Percentiles rank a stretch among this genome's conserved stretches.
Evolutionary conservation across 345 rosid genomes (phyloP).

Genomic region (Corymbia maculata): DNA sequence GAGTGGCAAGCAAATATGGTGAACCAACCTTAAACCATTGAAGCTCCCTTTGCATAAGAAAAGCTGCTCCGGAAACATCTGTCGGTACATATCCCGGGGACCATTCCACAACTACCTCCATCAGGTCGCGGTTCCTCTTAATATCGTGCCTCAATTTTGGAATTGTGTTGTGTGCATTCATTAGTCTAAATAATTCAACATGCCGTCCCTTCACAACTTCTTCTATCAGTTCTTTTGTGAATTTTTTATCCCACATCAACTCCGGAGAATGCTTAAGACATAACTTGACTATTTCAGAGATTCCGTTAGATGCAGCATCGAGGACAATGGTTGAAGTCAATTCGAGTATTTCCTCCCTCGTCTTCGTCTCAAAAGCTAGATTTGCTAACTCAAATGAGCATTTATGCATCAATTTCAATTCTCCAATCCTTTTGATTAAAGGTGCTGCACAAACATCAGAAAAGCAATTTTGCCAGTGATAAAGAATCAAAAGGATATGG

Average conservation of each 20-base stretch:
- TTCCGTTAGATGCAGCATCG: not conserved
- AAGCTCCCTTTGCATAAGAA: not conserved
- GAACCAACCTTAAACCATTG: not conserved
- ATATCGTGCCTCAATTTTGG: not conserved
- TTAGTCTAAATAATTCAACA: not conserved
- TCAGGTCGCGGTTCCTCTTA: not conserved
- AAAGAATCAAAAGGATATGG: not conserved
- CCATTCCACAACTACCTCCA: not conserved
- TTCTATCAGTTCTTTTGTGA: fast-evolving
- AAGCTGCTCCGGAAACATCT: not conserved
- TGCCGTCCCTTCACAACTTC: not conserved
- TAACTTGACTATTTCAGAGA: not conserved
- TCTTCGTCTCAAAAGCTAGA: fast-evolving
- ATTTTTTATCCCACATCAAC: not conserved
- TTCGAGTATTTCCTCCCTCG: not conserved
- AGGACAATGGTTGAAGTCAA: not conserved
- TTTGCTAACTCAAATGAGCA: not conserved
- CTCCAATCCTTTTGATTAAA: not conserved
- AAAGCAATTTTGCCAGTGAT: not conserved
- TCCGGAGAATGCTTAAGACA: not conserved
- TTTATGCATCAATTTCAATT: not conserved
- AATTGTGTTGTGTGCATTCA: fast-evolving
- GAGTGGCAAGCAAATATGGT: not conserved
- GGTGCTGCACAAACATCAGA: not conserved
- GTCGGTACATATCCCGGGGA: not conserved